Evolutionary conservation across 2,329 filamentous ascomycete genomes (phyloP), one percentile per base, ranked within the genome.

Genomic region (Tricladium varicosporioides): DNA sequence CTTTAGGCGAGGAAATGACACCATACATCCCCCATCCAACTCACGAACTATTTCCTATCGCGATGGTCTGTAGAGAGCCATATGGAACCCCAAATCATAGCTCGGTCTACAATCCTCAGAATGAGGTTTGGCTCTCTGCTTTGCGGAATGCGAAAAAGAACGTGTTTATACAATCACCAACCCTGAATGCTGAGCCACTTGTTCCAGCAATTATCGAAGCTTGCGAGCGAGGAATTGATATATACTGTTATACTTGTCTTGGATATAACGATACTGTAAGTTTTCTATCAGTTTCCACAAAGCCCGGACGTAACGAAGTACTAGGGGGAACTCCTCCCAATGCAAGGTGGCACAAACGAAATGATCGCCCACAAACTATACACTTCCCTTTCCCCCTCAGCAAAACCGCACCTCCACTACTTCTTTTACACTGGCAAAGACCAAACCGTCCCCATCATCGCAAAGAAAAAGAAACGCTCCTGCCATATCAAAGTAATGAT

Each of bases 401-500:
- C 79, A 0, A 76, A 76, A 36, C 65, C 75, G 7, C 74, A 72
- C 3, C 75, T 92, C 0, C 79, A 84, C 49, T 82, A 88, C 52
- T 80, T 82, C 70, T 89, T 84, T 73, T 92, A 93, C 68, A 81
- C 89, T 3, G 88, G 77, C 33, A 91, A 90, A 67, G 89, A 92
- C 69, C 87, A 91, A 69, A 80, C 78, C 0, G 72, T 72, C 2
- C 89, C 89, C 0, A 83, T 92, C 32, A 80, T 86, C 52, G 85
- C 89, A 52, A 78, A 74, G 2, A 82, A 81, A 69, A 87, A 88
- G 71, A 76, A 80, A 36, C 78, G 89, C 0, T 84, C 80, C 55
- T 92, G 89, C 67, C 89, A 92, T 70, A 80, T 92, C 69, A 93
- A 93, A 69, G 76, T 93, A 2, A 81, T 92, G 76, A 87, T 92